Base-by-base conservation (phyloP, 2,329 filamentous ascomycete species). In the Gnomoniopsis sp. region DNA sequence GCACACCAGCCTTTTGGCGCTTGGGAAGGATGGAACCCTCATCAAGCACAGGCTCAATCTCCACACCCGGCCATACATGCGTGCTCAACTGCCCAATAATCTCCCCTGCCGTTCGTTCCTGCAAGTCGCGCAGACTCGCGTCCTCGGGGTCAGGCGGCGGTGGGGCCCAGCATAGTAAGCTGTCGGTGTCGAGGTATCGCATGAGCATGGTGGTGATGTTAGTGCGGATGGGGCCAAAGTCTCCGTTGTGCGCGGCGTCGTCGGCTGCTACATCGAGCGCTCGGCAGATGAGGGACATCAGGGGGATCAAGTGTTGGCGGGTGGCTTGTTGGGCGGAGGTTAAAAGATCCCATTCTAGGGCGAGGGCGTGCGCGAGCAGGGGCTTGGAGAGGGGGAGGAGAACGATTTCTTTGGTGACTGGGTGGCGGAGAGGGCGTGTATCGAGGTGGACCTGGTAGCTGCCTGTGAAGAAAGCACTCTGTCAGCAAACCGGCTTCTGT, bases 301-400 rank as follows among this genome's bases (percentile, higher is more conserved):
- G 79, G 15, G 95, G 95, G 65, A 97, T 93, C 50, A 96, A 85
- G 75, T 98, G 91, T 60, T 90, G 85, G 71, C 88, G 90, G 43
- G 93, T 83, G 0, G 92, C 91, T 74, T 98, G 91, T 70, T 93
- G 88, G 2, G 89, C 86, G 15, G 89, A 90, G 23, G 87, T 82
- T 61, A 99, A 82, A 51, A 88, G 80, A 71, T 97, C 93, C 95
- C 95, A 99, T 78, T 99, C 95, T 48, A 96, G 77, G 3, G 93
- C 95, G 63, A 99, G 87, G 58, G 91, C 90, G 48, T 87, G 82
- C 23, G 93, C 93, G 43, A 98, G 88, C 68, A 91, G 84, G 34
- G 86, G 87, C 76, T 97, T 98, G 58, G 81, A 83, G 1, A 77
- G 67, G 0, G 95, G 93, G 30, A 98, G 68, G 1, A 81, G 84